Conservation (phyloP, 23 red algal species). For the Cyanidium caldarium region DNA sequence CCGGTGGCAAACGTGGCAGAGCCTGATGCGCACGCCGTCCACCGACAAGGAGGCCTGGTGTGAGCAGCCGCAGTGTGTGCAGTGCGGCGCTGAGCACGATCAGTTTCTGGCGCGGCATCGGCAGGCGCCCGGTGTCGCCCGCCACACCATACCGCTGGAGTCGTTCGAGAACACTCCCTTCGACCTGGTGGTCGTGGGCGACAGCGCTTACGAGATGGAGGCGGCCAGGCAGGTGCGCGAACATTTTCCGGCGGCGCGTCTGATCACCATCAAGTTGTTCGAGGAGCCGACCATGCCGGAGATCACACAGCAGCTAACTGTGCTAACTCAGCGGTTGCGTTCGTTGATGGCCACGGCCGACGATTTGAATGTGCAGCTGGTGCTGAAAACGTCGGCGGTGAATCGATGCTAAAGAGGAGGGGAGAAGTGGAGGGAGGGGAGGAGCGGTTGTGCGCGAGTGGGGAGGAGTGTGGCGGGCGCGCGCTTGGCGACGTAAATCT, state of each 20-base stretch:
- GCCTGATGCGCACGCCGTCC: background rate
- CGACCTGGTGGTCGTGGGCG: background rate
- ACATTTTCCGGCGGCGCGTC: background rate
- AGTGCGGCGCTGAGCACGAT: background rate
- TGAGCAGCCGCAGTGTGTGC: background rate
- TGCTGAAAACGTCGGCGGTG: background rate
- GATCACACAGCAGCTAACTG: background rate
- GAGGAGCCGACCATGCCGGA: background rate
- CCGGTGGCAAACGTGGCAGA: background rate
- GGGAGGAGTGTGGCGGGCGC: too few relatives aligned
- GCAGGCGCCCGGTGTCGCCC: background rate
- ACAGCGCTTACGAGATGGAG: constrained; percentile 1
- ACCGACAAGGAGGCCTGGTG: background rate
- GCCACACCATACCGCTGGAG: too few relatives aligned
- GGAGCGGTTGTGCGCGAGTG: too few relatives aligned
- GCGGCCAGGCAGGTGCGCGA: background rate
- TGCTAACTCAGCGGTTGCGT: background rate
- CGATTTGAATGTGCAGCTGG: background rate
- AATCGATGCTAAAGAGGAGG: too few relatives aligned
- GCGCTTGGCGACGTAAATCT: too few relatives aligned
- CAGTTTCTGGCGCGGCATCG: background rate
- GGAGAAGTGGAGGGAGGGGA: too few relatives aligned
- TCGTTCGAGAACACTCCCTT: background rate
- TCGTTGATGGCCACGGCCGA: background rate
- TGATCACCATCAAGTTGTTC: background rate